A percentile compares a stretch with the other conserved stretches of the same genome.
Conservation (phyloP, 371 early-diverging fungal genomes). For the Nematocida parisii region DNA sequence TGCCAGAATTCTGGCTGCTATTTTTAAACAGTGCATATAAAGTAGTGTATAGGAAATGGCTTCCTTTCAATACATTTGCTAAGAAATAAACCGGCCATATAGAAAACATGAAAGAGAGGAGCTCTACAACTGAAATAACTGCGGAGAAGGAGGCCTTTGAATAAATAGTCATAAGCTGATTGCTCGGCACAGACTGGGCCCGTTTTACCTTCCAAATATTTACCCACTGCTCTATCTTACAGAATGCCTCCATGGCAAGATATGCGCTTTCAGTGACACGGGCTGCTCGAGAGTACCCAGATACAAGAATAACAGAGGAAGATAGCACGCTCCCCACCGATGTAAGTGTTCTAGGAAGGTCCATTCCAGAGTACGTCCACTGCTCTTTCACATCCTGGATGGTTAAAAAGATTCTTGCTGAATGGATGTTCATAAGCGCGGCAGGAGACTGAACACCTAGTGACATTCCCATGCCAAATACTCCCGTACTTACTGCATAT, state of each 20-base stretch:
- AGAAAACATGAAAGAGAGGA: conserved; percentile 1
- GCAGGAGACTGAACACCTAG: background rate
- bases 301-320: conserved; percentile 6
- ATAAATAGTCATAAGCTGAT: conserved; percentile 7
- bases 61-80: background rate
- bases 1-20: background rate
- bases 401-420: conserved; percentile 36
- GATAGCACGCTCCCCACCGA: conserved; percentile 14
- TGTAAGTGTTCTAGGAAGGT: background rate
- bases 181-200: background rate
- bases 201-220: background rate
- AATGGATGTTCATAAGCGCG: conserved; percentile 51
- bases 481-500: conserved; percentile 19
- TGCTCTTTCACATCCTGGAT: conserved; percentile 8
- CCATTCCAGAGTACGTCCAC: conserved; percentile 14
- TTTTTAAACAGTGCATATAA: background rate
- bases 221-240: conserved; percentile 3
- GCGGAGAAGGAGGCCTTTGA: background rate
- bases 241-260: conserved; percentile 5
- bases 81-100: conserved; percentile 38
- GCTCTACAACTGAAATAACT: conserved; percentile 10
- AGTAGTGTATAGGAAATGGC: background rate
- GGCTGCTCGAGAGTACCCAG: conserved; percentile 19
- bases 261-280: background rate
- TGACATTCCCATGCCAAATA: conserved; percentile 20